phyloP scores from a whole-genome alignment of 495 filamentous ascomycete species.

The Parathielavia hyrcaniae region DNA sequence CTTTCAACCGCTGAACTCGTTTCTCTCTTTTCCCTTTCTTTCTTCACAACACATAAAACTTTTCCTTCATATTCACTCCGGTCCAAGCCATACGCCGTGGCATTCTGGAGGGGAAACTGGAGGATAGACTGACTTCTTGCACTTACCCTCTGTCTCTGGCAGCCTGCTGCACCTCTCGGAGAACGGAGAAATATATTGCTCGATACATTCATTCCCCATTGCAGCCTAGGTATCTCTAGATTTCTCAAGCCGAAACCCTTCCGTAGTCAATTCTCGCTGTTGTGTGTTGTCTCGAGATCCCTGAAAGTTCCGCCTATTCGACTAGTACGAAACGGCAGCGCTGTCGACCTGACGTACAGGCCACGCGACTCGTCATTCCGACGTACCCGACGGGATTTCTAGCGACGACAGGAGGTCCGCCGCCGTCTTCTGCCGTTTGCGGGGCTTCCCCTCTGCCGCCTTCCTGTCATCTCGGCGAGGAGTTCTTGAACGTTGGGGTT shows the following conservation, averaged over 20 bases:
- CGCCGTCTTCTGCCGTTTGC: conserved; percentile 3
- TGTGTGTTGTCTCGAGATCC: too few species aligned
- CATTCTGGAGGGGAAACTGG: conserved; percentile 71
- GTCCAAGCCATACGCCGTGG: conserved; percentile 53
- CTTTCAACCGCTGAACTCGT: conserved; percentile 4
- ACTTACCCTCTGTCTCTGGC: conserved; percentile 47
- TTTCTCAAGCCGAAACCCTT: neutral
- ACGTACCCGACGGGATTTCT: neutral
- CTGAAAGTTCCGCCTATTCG: too few species aligned
- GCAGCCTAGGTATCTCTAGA: too few species aligned
- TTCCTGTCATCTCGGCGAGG: neutral
- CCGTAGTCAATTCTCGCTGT: neutral
- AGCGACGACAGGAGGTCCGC: conserved; percentile 5
- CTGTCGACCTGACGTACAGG: neutral
- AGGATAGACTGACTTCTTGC: conserved; percentile 54
- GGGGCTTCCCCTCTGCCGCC: neutral
- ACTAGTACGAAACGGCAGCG: too few species aligned
- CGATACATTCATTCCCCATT: conserved; percentile 30
- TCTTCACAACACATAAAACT: conserved; percentile 52
- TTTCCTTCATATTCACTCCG: conserved; percentile 82
- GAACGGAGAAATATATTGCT: conserved; percentile 43
- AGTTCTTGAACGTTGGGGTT: neutral
- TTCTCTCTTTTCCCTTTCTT: conserved; percentile 37
- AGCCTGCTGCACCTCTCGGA: conserved; percentile 32
- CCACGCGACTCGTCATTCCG: neutral